phyloP scores from a whole-genome alignment of 768 basidiomycete genomes.

The Imleria badia region DNA sequence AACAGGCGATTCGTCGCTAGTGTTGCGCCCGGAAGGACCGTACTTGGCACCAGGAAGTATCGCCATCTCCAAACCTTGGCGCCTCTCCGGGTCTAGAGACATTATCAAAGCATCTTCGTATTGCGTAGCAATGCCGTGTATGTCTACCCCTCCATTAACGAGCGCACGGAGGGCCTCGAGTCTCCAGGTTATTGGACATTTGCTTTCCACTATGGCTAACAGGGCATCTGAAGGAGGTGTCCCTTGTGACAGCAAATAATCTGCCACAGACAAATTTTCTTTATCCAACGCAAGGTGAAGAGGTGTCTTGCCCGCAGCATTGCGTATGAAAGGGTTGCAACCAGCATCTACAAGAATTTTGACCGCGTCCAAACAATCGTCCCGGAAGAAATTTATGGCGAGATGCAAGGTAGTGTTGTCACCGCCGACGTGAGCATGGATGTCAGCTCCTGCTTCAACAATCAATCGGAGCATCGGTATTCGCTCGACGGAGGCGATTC shows the following conservation, averaged over 20 bases:
- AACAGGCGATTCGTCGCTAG: not conserved
- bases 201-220: not conserved
- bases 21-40: not conserved
- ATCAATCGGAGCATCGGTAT: no score
- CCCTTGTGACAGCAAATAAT: not conserved
- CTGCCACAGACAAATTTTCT: not conserved
- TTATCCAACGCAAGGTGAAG: not conserved
- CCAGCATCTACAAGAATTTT: not conserved
- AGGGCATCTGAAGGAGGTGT: not conserved
- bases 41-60: no score
- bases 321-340: not conserved
- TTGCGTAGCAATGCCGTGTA: not conserved
- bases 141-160: not conserved
- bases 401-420: no score
- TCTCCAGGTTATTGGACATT: not conserved
- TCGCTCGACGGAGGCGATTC: not conserved
- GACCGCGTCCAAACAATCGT: not conserved
- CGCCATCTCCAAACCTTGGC: no score
- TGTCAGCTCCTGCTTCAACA: no score
- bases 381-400: no score
- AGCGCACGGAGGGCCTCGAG: not conserved
- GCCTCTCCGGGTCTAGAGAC: no score
- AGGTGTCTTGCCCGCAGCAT: not conserved
- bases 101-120: not conserved
- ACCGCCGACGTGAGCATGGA: not conserved